Evolutionary conservation across 176 grass and related monocot species (phyloP).

Genomic region (Aechmea fasciata): DNA sequence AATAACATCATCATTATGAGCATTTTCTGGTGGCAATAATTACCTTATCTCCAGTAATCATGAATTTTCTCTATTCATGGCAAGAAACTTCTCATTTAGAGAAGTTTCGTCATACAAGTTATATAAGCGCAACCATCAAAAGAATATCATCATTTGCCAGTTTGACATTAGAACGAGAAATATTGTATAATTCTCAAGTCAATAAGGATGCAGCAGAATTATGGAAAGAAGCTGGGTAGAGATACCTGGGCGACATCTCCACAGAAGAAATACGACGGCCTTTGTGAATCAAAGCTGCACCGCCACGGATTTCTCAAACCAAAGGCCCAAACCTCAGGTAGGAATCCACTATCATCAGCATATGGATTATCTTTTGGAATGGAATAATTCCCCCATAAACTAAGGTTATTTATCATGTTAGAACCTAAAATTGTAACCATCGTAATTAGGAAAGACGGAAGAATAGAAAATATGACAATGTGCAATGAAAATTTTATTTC

Average conservation of each 20-base stretch:
- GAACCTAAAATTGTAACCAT: slow-evolving; percentile 5
- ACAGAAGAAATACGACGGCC: slow-evolving; percentile 61
- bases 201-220: background rate
- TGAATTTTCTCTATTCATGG: too few relatives aligned
- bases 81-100: too few relatives aligned
- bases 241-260: slow-evolving; percentile 57
- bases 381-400: slow-evolving; percentile 63
- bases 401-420: slow-evolving; percentile 3
- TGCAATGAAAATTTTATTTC: too few relatives aligned
- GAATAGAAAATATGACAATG: background rate
- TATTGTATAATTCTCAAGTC: background rate
- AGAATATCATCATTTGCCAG: too few relatives aligned
- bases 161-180: background rate
- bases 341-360: slow-evolving; percentile 31
- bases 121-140: too few relatives aligned
- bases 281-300: slow-evolving; percentile 66
- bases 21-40: too few relatives aligned
- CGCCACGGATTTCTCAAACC: slow-evolving; percentile 78
- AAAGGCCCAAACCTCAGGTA: slow-evolving; percentile 60
- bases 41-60: too few relatives aligned
- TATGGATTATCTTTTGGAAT: slow-evolving; percentile 74
- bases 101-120: too few relatives aligned
- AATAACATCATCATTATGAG: too few relatives aligned
- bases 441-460: background rate
- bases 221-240: background rate